Evolutionary conservation across 441 rosid genomes (phyloP).

Genomic region (Erodium chrysanthum): DNA sequence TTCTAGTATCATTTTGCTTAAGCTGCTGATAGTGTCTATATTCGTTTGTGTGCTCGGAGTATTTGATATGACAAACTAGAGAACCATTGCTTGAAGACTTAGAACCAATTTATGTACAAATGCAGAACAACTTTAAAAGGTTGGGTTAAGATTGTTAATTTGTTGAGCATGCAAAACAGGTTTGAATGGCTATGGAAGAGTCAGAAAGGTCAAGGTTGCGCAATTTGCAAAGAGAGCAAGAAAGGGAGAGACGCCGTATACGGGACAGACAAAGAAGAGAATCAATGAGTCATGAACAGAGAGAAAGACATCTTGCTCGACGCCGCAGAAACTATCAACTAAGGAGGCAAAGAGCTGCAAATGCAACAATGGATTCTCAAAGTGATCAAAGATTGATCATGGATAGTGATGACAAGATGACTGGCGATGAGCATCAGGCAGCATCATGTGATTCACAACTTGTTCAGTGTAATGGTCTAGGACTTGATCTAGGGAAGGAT

Average conservation of each 20-base stretch:
- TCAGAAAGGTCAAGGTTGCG: constrained; percentile 5
- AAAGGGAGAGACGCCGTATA: constrained; percentile 69
- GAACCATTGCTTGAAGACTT: neutral
- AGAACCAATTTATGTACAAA: neutral
- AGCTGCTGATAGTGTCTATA: too few relatives aligned
- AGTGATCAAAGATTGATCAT: constrained; percentile 18
- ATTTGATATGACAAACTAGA: neutral
- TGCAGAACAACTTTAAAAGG: neutral
- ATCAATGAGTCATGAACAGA: constrained; percentile 75
- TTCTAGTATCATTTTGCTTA: too few relatives aligned
- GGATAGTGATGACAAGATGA: constrained; percentile 17
- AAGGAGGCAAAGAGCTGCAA: constrained; percentile 57
- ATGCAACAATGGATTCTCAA: constrained; percentile 31
- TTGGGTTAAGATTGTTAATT: neutral
- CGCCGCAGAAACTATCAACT: constrained; percentile 81
- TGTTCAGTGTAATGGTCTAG: constrained; percentile 19
- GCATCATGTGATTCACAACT: constrained; percentile 25
- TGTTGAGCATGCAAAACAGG: neutral
- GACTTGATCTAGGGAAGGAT: constrained; percentile 20
- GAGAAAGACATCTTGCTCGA: constrained; percentile 79
- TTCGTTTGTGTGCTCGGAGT: too few relatives aligned
- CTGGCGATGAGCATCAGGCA: constrained; percentile 19
- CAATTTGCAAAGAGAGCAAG: constrained; percentile 54
- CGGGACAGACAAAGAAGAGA: constrained; percentile 78
- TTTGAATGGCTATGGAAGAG: constrained; percentile 6